These are phyloP conservation scores for Neurospora tetrasperma DNA, from an alignment of 495 filamentous ascomycete genomes.

Conservation along the genomic window DNA sequence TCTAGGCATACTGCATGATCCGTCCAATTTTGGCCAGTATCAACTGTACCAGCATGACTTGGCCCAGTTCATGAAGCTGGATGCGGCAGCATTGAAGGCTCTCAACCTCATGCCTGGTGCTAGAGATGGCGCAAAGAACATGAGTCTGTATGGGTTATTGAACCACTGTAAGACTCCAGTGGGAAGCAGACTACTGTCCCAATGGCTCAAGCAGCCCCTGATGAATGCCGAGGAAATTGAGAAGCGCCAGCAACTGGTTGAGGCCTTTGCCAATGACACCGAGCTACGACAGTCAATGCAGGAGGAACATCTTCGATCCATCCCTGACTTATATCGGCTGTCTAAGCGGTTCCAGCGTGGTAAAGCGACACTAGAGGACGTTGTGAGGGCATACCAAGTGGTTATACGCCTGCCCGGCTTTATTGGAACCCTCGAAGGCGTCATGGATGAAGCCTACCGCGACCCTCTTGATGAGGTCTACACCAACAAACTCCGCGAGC, in stretches of 20 bases:
- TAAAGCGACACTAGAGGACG: slow-evolving; percentile 86
- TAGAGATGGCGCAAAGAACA: slow-evolving; percentile 89
- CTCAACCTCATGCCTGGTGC: slow-evolving; percentile 96
- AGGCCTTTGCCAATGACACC: slow-evolving; percentile 88
- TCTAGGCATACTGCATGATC: slow-evolving; percentile 78
- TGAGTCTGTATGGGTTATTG: slow-evolving; percentile 88
- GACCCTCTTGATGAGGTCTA: slow-evolving; percentile 82
- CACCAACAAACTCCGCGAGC: slow-evolving; percentile 65
- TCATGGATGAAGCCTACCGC: slow-evolving; percentile 93
- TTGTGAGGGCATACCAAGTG: slow-evolving; percentile 90
- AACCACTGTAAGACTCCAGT: slow-evolving; percentile 98
- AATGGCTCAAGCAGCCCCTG: slow-evolving; percentile 96
- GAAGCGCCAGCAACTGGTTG: slow-evolving; percentile 85
- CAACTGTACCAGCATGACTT: slow-evolving; percentile 96
- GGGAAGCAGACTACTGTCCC: slow-evolving; percentile 78
- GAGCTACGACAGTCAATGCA: slow-evolving; percentile 95
- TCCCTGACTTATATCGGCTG: slow-evolving; percentile 89
- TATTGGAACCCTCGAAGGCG: slow-evolving; percentile 74
- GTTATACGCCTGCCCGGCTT: slow-evolving; percentile 86
- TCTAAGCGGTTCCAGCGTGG: slow-evolving; percentile 91
- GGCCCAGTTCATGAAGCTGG: slow-evolving; percentile 96
- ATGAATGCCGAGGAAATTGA: slow-evolving; percentile 90
- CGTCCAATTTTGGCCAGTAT: slow-evolving; percentile 92
- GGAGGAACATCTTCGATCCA: slow-evolving; percentile 87
- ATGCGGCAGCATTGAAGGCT: slow-evolving; percentile 86